Conservation (phyloP, 306 rosid genomes). For the Glycine tomentella region DNA sequence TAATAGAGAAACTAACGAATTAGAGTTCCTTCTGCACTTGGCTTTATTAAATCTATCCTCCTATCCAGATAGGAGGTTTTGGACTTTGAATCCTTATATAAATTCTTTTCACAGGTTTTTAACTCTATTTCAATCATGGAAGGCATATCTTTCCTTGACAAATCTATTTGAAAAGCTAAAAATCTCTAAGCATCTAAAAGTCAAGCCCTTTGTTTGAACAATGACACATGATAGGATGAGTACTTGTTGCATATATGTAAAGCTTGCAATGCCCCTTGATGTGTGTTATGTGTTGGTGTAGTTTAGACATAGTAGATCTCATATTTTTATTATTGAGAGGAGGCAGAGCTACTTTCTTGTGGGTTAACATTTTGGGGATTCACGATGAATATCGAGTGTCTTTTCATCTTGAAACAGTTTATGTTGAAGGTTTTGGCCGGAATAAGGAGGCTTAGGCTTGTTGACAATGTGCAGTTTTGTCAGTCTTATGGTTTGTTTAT, state of each 20-base stretch:
- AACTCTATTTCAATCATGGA: background rate
- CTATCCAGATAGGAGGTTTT: background rate
- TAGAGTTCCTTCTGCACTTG: background rate
- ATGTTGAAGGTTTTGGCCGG: background rate
- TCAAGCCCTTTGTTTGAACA: background rate
- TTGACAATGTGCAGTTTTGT: background rate
- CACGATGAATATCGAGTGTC: background rate
- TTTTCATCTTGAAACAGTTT: background rate
- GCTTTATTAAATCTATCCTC: background rate
- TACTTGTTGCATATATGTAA: background rate
- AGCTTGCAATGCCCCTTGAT: background rate
- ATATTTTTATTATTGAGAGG: background rate
- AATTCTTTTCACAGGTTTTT: background rate
- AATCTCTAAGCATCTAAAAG: conserved; percentile 7
- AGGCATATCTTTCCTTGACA: conserved; percentile 11
- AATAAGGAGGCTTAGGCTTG: background rate
- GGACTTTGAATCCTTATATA: background rate
- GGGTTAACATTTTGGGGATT: background rate
- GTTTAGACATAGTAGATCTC: background rate
- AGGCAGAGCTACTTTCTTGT: background rate
- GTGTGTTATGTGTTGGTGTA: background rate
- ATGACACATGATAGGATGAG: background rate
- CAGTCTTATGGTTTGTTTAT: conserved; percentile 1
- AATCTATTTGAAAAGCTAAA: conserved; percentile 1
- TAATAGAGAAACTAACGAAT: too few species aligned